Evolutionary conservation across 2,329 filamentous ascomycete genomes (phyloP), one percentile per base, ranked within the genome.

Genomic region (Xenoacremonium recifei): DNA sequence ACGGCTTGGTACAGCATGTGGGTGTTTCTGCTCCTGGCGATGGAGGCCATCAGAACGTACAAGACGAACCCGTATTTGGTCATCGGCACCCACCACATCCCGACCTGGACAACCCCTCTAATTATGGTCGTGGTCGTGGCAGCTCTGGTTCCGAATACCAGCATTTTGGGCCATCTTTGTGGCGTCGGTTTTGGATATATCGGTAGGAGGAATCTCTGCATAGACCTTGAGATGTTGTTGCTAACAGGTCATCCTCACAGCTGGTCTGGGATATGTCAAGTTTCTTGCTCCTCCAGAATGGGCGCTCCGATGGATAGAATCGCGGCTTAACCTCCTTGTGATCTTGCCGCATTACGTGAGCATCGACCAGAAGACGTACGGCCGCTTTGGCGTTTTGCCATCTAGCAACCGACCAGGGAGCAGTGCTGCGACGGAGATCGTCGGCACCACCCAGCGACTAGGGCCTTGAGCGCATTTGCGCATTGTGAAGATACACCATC

Each of bases 341-440:
- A 77, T 89, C 45, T 69, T 97, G 19, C 92, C 92, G 33, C 89
- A 95, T 67, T 97, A 96, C 59, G 86, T 97, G 35, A 95, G 88
- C 42, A 84, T 96, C 13, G 92, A 97, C 60, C 91, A 96, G 67
- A 96, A 96, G 75, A 96, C 89, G 5, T 96, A 92, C 59, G 92
- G 92, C 6, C 79, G 92, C 39, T 96, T 95, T 57, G 92, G 92
- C 2, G 87, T 96, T 12, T 71, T 97, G 42, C 92, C 91, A 3
- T 76, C 81, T 2, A 72, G 57, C 30, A 62, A 65, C 40, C 61
- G 66, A 15, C 56, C 65, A 25, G 58, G 61, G 34, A 61, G 68
- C 6, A 68, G 71, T 48, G 64, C 75, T 13, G 71, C 76, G 2
- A 71, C 86, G 53, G 82, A 81, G 40, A 77, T 87, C 44, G 71